A percentile compares a stretch with the other conserved stretches of the same genome.
These are phyloP conservation scores for Ascodesmis nigricans DNA, from an alignment of 495 filamentous ascomycete genomes.

Conservation along the genomic window DNA sequence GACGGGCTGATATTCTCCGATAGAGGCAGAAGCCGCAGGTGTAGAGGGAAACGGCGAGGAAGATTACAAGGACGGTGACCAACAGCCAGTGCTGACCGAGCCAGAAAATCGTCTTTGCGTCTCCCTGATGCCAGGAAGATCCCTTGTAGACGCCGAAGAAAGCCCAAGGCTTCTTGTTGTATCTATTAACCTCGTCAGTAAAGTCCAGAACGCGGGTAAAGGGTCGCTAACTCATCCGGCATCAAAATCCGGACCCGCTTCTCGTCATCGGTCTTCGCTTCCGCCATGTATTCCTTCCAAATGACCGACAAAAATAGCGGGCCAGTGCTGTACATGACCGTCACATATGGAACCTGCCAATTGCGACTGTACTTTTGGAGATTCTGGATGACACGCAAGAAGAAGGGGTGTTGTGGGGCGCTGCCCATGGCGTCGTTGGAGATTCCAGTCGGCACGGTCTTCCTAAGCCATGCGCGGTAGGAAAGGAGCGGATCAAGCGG, in stretches of 20 bases:
- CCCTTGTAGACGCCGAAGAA: constrained; percentile 59
- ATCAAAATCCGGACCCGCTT: constrained; percentile 21
- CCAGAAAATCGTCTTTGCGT: constrained; percentile 62
- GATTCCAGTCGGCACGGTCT: constrained; percentile 61
- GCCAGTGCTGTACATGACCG: constrained; percentile 71
- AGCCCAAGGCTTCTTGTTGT: constrained; percentile 46
- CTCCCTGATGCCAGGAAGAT: constrained; percentile 55
- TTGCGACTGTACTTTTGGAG: constrained; percentile 49
- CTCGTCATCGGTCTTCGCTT: constrained; percentile 16
- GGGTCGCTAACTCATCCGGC: constrained; percentile 20
- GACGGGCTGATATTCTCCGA: too few relatives aligned
- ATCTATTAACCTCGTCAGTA: constrained; percentile 45
- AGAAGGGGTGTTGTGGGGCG: constrained; percentile 64
- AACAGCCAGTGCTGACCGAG: constrained; percentile 57
- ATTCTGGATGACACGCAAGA: constrained; percentile 45
- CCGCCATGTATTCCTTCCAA: constrained; percentile 60
- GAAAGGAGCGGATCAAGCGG: constrained; percentile 58
- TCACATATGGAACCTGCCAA: constrained; percentile 68
- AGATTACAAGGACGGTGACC: constrained; percentile 41
- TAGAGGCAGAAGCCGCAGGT: constrained; percentile 10
- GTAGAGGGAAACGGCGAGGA: constrained; percentile 25
- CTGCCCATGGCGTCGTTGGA: constrained; percentile 78
- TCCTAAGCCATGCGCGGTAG: constrained; percentile 65
- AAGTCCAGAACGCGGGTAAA: neutral
- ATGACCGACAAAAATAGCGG: constrained; percentile 67